A percentile compares a stretch with the other conserved stretches of the same genome.
Evolutionary conservation across 441 rosid genomes (phyloP).

Genomic region (Aquilaria agallochum): DNA sequence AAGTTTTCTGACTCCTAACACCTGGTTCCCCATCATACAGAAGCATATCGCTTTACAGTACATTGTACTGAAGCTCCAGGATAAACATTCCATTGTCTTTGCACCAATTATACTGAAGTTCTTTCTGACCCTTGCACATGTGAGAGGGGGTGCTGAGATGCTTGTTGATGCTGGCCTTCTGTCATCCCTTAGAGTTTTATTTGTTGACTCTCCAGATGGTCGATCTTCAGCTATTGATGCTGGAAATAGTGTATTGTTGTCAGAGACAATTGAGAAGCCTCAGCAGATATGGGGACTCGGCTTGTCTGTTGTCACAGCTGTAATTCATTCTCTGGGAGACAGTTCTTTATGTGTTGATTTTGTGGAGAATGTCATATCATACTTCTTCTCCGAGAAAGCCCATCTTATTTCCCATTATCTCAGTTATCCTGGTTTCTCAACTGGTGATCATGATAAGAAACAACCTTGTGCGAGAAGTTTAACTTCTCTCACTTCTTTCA

Average conservation of each 20-base stretch:
- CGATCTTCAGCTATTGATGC: slow-evolving; percentile 29
- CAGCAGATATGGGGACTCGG: slow-evolving; percentile 82
- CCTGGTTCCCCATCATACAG: slow-evolving; percentile 86
- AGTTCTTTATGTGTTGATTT: slow-evolving; percentile 40
- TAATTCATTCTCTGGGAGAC: slow-evolving; percentile 71
- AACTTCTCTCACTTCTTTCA: slow-evolving; percentile 66
- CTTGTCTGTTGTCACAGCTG: slow-evolving; percentile 79
- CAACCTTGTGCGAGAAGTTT: slow-evolving; percentile 55
- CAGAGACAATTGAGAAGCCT: slow-evolving; percentile 52
- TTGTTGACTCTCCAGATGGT: slow-evolving; percentile 46
- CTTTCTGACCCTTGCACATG: slow-evolving; percentile 74
- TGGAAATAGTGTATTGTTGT: slow-evolving; percentile 26
- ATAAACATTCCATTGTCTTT: slow-evolving; percentile 41
- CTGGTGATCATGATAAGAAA: slow-evolving; percentile 60
- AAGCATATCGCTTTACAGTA: slow-evolving; percentile 66
- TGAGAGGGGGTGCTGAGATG: slow-evolving; percentile 87
- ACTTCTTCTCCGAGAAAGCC: slow-evolving; percentile 75
- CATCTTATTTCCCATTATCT: slow-evolving; percentile 64
- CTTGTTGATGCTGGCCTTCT: slow-evolving; percentile 74
- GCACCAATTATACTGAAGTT: slow-evolving; percentile 59
- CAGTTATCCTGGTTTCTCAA: slow-evolving; percentile 67
- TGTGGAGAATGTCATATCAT: slow-evolving; percentile 60
- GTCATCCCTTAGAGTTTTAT: slow-evolving; percentile 59
- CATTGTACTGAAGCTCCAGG: slow-evolving; percentile 68
- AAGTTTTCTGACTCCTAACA: slow-evolving; percentile 54